Base-by-base conservation (phyloP, 805 yeast species). In the Candida pseudofarinosa region DNA sequence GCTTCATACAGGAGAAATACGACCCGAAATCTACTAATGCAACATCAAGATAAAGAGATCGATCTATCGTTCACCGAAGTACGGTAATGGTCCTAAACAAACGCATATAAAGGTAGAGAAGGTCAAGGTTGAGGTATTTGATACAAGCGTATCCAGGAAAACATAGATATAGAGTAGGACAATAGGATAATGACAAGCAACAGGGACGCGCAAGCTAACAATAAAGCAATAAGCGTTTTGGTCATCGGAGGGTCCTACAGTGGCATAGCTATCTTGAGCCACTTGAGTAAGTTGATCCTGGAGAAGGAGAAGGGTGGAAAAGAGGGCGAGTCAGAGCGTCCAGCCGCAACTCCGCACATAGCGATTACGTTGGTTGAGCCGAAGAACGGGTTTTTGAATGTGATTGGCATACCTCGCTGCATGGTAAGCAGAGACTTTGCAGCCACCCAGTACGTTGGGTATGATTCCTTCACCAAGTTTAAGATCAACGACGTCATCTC, bases 341-440 rank as follows among this genome's bases (percentile, higher is more conserved):
- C 28, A 23, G 28, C 6, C 28, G 28, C 28, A 6, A 10, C 28
- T 10, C 10, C 10, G 28, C 6, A 23, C 10, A 10, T 23, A 10
- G 28, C 10, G 33, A 56, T 59, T 17, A 59, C 65, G 1, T 35
- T 61, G 19, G 49, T 61, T 6, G 66, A 61, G 39, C 66, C 66
- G 17, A 52, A 52, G 35, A 58, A 61, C 2, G 66, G 66, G 3
- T 53, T 61, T 30, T 45, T 61, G 18, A 61, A 61, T 40, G 48
- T 61, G 8, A 47, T 61, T 37, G 65, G 65, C 1, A 50, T 60
- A 10, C 66, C 65, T 19, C 47, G 55, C 31, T 54, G 61, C 10
- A 52, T 59, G 20, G 63, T 61, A 14, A 58, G 56, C 37, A 37
- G 45, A 1, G 59, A 61, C 5, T 61, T 61, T 47, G 65, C 66